Evolutionary conservation across 208 protist species (phyloP).

Genomic region (Porcisia hertigi): DNA sequence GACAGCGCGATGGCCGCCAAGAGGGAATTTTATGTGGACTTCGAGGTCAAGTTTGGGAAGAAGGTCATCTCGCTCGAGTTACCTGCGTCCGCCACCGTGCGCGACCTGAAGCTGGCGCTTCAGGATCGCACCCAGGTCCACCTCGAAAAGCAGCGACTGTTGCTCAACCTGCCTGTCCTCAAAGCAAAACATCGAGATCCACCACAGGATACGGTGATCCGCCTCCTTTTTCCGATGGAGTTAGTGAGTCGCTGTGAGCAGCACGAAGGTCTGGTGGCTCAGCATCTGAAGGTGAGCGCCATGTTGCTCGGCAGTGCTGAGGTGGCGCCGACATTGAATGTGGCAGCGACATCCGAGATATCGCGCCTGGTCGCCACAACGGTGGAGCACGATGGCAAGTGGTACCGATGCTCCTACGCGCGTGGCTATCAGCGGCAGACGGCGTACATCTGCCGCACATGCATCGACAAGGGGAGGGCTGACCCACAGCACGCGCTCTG

Average conservation of each 20-base stretch:
- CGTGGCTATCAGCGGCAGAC: constrained; percentile 76
- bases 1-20: constrained; percentile 5
- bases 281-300: constrained; percentile 51
- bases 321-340: constrained; percentile 43
- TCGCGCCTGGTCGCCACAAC: constrained; percentile 70
- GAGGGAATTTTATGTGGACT: constrained; percentile 31
- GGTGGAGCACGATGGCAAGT: constrained; percentile 61
- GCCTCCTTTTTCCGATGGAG: constrained; percentile 38
- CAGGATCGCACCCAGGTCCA: constrained; percentile 46
- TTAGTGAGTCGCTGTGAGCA: constrained; percentile 20
- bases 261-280: constrained; percentile 22
- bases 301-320: constrained; percentile 70
- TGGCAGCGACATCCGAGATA: constrained; percentile 58
- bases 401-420: constrained; percentile 79
- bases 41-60: constrained; percentile 39
- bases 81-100: constrained; percentile 40
- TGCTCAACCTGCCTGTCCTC: constrained; percentile 62
- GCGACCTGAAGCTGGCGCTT: constrained; percentile 54
- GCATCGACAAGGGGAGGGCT: constrained; percentile 56
- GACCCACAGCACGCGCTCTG: constrained; percentile 69
- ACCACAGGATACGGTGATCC: constrained; percentile 25
- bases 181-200: constrained; percentile 53
- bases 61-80: constrained; percentile 29
- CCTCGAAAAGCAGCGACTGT: constrained; percentile 55
- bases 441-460: constrained; percentile 85